These are phyloP conservation scores for Elaeis oleifera DNA, from an alignment of 202 grass and related monocot species.

Conservation along the genomic window DNA sequence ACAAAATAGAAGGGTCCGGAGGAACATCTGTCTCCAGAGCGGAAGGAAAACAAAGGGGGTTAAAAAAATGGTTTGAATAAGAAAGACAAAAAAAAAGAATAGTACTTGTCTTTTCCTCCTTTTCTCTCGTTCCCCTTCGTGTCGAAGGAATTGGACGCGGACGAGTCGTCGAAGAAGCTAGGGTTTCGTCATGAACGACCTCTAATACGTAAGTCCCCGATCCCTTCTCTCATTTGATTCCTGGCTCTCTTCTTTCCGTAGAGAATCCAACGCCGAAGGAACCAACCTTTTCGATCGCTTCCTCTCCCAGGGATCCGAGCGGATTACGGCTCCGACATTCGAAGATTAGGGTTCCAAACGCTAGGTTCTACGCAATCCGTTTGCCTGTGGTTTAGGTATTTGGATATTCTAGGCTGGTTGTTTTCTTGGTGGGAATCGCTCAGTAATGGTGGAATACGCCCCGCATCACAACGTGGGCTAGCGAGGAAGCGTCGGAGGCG, in stretches of 20 bases:
- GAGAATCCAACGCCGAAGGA: not conserved
- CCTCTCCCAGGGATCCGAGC: constrained; percentile 14
- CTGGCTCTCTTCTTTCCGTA: constrained; percentile 1
- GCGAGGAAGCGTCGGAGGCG: constrained; percentile 17
- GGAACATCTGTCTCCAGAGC: too few species aligned
- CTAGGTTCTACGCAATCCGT: constrained; percentile 2
- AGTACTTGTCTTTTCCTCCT: constrained; percentile 1
- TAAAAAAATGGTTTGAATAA: not conserved
- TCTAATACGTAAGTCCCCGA: constrained; percentile 16
- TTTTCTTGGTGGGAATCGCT: not conserved
- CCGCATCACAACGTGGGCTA: constrained; percentile 10
- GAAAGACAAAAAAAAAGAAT: not conserved
- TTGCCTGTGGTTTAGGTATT: constrained; percentile 13
- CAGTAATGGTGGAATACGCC: not conserved
- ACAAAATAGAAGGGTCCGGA: too few species aligned
- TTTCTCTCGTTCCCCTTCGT: not conserved
- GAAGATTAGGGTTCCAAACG: constrained; percentile 1
- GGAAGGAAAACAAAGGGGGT: not conserved
- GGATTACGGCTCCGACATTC: constrained; percentile 29
- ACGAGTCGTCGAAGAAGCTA: constrained; percentile 21
- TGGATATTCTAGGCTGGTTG: not conserved
- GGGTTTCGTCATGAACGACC: constrained; percentile 55
- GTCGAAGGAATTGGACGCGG: not conserved
- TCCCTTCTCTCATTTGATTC: constrained; percentile 4
- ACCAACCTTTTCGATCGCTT: constrained; percentile 26